Percentiles rank a stretch among this genome's conserved stretches.
These are phyloP conservation scores for Paraphaeosphaeria sporulosa DNA, from an alignment of 2,329 filamentous ascomycete species.

Conservation along the genomic window DNA sequence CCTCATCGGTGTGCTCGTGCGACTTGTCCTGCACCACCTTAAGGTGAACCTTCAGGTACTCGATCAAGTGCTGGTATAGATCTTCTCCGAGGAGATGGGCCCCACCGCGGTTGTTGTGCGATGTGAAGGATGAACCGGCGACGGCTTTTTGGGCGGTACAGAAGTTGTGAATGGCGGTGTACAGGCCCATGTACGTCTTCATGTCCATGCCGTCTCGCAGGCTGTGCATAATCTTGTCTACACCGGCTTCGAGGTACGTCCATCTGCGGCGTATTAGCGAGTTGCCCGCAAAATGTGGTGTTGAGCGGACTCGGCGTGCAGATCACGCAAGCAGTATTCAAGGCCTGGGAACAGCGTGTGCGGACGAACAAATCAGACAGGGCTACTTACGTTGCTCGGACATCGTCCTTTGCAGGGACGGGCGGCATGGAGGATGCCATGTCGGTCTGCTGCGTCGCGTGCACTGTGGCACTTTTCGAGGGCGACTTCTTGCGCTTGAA, in stretches of 20 bases:
- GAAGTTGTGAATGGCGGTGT: conserved; percentile 98
- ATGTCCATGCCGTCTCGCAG: conserved; percentile 93
- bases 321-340: background rate
- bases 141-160: conserved; percentile 97
- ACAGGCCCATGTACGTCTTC: conserved; percentile 96
- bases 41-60: conserved; percentile 83
- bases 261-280: conserved; percentile 68
- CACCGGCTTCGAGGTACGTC: conserved; percentile 86
- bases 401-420: conserved; percentile 64
- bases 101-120: conserved; percentile 75
- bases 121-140: conserved; percentile 59
- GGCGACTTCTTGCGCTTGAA: conserved; percentile 44
- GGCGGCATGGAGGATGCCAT: conserved; percentile 50
- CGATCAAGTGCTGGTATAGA: conserved; percentile 88
- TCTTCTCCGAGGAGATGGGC: conserved; percentile 96
- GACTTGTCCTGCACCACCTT: conserved; percentile 74
- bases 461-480: conserved; percentile 43
- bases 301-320: background rate
- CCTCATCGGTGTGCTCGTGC: conserved; percentile 84
- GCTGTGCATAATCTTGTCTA: conserved; percentile 92
- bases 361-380: background rate
- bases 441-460: conserved; percentile 36
- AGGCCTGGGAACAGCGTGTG: background rate
- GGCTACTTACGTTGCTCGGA: conserved; percentile 66
- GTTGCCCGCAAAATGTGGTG: background rate